Evolutionary conservation across 1,284 basidiomycete species (phyloP), one percentile per base, ranked within the genome.

Genomic region (Thecaphora thlaspeos): DNA sequence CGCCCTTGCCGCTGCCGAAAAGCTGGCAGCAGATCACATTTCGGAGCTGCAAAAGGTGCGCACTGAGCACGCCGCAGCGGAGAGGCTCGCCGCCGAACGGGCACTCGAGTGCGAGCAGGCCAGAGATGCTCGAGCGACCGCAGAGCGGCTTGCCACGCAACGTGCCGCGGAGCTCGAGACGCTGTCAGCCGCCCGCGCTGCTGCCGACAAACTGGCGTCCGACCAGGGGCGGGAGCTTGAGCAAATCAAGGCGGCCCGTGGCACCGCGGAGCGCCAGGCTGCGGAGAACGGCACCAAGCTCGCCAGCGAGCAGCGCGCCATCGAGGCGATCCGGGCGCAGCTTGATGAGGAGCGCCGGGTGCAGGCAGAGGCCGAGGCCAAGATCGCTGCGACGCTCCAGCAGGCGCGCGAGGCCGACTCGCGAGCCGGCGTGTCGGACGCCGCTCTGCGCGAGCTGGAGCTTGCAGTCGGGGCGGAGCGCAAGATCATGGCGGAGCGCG

Each of bases 401-500:
- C 30, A 54, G 26, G 36, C 41, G 18, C 14, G 4, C 32, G 44
- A 54, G 15, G 22, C 44, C 12, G 40, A 34, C 15, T 2, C 39
- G 9, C 47, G 45, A 15, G 59, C 55, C 17, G 48, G 51, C 3
- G 45, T 48, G 22, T 39, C 58, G 2, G 49, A 53, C 15, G 30
- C 28, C 41, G 53, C 62, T 46, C 39, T 68, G 34, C 51, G 51
- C 4, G 59, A 73, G 21, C 55, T 71, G 12, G 71, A 71, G 48
- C 51, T 70, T 5, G 67, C 66, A 1, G 61, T 68, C 14, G 45
- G 46, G 18, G 71, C 61, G 15, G 62, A 66, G 57, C 70, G 66
- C 22, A 58, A 53, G 46, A 66, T 76, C 32, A 70, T 70, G 61
- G 49, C 46, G 7, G 62, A 70, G 37, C 57, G 64, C 12, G 72